These are phyloP conservation scores for Boletales sp. DNA, from an alignment of 768 basidiomycete genomes.

Conservation along the genomic window DNA sequence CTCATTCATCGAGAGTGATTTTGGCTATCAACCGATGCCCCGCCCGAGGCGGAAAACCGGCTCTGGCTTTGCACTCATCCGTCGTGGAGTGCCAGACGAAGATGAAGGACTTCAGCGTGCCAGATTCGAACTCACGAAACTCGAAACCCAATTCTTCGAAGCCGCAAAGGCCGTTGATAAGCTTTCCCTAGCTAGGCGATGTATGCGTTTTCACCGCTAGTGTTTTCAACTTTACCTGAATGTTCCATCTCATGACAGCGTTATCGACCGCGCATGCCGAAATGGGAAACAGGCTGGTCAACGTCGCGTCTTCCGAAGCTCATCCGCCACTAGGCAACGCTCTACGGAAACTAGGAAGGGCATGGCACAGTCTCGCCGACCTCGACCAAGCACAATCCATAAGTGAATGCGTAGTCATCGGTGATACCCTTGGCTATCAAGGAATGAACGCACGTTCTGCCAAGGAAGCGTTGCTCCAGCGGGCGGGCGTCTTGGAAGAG, in stretches of 20 bases:
- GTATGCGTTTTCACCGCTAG: constrained; percentile 37
- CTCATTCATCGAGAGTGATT: constrained; percentile 95
- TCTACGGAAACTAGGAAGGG: constrained; percentile 79
- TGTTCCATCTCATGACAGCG: constrained; percentile 40
- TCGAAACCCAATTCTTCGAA: constrained; percentile 91
- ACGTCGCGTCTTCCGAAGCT: constrained; percentile 83
- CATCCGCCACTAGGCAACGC: constrained; percentile 83
- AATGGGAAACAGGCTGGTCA: constrained; percentile 90
- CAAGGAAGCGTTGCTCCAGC: constrained; percentile 88
- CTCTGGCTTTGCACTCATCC: constrained; percentile 73
- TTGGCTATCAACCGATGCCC: constrained; percentile 89
- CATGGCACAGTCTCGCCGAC: constrained; percentile 85
- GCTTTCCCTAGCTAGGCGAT: constrained; percentile 73
- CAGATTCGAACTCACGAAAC: constrained; percentile 85
- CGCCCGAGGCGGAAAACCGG: constrained; percentile 67
- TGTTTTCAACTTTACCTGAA: neutral
- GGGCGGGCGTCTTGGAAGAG: constrained; percentile 89
- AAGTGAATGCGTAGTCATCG: constrained; percentile 91
- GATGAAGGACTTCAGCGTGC: constrained; percentile 91
- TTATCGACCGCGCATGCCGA: constrained; percentile 78
- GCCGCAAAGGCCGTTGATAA: constrained; percentile 89
- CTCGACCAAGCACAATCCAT: constrained; percentile 88
- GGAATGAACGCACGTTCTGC: constrained; percentile 96
- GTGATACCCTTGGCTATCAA: constrained; percentile 96
- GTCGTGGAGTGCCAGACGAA: constrained; percentile 84